Evolutionary conservation across 1,284 basidiomycete genomes (phyloP).

Genomic region (Trametes polyzona): DNA sequence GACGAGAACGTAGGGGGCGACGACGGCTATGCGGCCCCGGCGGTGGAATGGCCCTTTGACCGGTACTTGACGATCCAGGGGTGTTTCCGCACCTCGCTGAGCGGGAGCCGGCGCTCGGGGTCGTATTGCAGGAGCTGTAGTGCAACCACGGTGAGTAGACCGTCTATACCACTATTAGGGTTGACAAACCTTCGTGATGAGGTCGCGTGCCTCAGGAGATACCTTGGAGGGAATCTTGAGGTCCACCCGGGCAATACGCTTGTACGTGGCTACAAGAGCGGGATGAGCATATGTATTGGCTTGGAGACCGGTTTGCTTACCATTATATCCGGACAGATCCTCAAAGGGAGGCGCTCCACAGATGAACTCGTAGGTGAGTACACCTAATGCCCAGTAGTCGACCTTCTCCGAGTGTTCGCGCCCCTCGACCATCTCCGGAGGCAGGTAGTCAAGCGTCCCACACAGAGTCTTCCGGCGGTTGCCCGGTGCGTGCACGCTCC

Average conservation of each 20-base stretch:
- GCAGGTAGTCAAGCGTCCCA: slow-evolving; percentile 96
- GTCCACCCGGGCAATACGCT: slow-evolving; percentile 83
- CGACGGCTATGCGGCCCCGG: slow-evolving; percentile 12
- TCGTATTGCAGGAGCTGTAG: slow-evolving; percentile 87
- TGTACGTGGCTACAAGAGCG: slow-evolving; percentile 75
- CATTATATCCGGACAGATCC: slow-evolving; percentile 76
- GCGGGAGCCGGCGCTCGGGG: slow-evolving; percentile 81
- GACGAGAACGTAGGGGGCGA: neutral
- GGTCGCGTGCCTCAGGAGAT: slow-evolving; percentile 67
- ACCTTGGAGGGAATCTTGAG: slow-evolving; percentile 74
- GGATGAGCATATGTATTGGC: neutral
- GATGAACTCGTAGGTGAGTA: slow-evolving; percentile 95
- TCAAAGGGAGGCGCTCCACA: slow-evolving; percentile 95
- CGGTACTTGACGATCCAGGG: slow-evolving; percentile 93
- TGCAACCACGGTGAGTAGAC: slow-evolving; percentile 3
- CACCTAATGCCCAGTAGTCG: slow-evolving; percentile 97
- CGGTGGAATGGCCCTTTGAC: slow-evolving; percentile 40
- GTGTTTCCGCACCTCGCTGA: slow-evolving; percentile 82
- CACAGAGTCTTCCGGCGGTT: slow-evolving; percentile 90
- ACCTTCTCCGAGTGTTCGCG: slow-evolving; percentile 88
- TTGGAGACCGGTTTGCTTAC: slow-evolving; percentile 53
- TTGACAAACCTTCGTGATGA: slow-evolving; percentile 58
- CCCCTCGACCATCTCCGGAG: slow-evolving; percentile 98
- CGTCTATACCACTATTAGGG: neutral
- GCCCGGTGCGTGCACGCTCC: slow-evolving; percentile 97